Conservation (phyloP, 2,329 filamentous ascomycete genomes). For the Colletotrichum lindemuthianum region DNA sequence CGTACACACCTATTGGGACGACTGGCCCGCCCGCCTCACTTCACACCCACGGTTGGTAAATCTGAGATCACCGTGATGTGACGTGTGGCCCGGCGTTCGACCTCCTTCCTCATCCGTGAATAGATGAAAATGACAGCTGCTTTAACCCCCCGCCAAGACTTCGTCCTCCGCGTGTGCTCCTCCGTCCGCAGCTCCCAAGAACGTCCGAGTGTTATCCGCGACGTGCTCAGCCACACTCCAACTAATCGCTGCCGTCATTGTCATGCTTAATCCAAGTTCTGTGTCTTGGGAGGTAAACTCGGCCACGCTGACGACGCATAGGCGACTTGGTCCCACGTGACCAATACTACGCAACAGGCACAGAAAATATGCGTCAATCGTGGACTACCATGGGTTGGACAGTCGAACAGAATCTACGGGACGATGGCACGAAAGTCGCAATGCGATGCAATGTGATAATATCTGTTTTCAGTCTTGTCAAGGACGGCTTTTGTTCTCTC, state of each 20-base stretch:
- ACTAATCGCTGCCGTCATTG: constrained; percentile 4
- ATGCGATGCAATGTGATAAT: constrained; percentile 15
- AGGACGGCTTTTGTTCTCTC: constrained; percentile 5
- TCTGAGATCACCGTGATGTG: too few species aligned
- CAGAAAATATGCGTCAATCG: too few species aligned
- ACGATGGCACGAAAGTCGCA: background rate
- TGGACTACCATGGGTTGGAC: background rate
- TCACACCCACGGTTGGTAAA: too few species aligned
- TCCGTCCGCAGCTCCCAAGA: background rate
- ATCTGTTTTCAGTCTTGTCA: constrained; percentile 32
- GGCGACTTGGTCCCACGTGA: too few species aligned
- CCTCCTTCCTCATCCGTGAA: background rate
- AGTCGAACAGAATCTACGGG: background rate
- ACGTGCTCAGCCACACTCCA: constrained; percentile 3
- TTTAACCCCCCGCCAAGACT: background rate
- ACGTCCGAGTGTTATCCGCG: constrained; percentile 14
- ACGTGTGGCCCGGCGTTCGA: too few species aligned
- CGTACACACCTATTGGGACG: too few species aligned
- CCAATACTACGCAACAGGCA: too few species aligned
- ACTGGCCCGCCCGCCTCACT: too few species aligned
- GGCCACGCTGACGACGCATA: too few species aligned
- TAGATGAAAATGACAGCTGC: background rate
- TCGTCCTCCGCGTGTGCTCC: background rate
- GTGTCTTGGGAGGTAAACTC: background rate
- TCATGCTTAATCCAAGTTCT: background rate